These are phyloP conservation scores for Phytopythium montanum DNA, from an alignment of 352 stramenopile genomes.

Conservation along the genomic window DNA sequence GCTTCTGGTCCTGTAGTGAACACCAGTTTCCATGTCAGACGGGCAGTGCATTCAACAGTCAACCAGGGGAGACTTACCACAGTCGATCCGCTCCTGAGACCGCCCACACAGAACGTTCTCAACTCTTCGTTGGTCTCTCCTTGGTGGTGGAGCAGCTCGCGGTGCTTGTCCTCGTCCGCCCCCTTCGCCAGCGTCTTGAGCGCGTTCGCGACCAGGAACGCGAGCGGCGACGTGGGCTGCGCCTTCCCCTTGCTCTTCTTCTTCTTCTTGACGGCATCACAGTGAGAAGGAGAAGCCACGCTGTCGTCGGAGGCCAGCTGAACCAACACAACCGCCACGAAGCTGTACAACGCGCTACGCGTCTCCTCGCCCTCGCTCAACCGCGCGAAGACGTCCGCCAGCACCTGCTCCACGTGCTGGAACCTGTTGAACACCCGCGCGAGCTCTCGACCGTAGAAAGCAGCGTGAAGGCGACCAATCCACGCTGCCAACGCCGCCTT, in stretches of 20 bases:
- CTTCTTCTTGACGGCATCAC: slow-evolving; percentile 11
- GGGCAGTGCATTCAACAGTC: neutral
- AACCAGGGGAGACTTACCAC: slow-evolving; percentile 8
- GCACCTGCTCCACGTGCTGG: slow-evolving; percentile 32
- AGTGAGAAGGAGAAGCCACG: neutral
- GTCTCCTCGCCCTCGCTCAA: slow-evolving; percentile 2
- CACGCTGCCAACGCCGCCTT: slow-evolving; percentile 10
- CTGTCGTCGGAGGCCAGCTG: slow-evolving; percentile 16
- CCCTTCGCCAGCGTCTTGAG: slow-evolving; percentile 28
- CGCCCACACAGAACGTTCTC: slow-evolving; percentile 23
- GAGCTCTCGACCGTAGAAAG: slow-evolving; percentile 24
- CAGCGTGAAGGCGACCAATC: slow-evolving; percentile 18
- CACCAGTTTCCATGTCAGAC: neutral
- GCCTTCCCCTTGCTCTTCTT: slow-evolving; percentile 31
- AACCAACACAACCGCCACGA: slow-evolving; percentile 38
- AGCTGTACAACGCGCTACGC: slow-evolving; percentile 27
- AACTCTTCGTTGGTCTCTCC: slow-evolving; percentile 27
- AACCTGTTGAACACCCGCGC: slow-evolving; percentile 43
- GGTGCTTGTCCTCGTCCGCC: slow-evolving; percentile 6
- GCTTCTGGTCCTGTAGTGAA: slow-evolving; percentile 34
- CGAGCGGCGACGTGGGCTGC: slow-evolving; percentile 44
- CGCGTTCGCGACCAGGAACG: slow-evolving; percentile 51
- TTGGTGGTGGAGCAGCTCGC: slow-evolving; percentile 10
- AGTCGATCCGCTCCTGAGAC: slow-evolving; percentile 9
- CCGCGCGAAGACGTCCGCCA: slow-evolving; percentile 21